Evolutionary conservation across 148 eudicot genomes (phyloP).

Genomic region (Rhododendron griersonianum): DNA sequence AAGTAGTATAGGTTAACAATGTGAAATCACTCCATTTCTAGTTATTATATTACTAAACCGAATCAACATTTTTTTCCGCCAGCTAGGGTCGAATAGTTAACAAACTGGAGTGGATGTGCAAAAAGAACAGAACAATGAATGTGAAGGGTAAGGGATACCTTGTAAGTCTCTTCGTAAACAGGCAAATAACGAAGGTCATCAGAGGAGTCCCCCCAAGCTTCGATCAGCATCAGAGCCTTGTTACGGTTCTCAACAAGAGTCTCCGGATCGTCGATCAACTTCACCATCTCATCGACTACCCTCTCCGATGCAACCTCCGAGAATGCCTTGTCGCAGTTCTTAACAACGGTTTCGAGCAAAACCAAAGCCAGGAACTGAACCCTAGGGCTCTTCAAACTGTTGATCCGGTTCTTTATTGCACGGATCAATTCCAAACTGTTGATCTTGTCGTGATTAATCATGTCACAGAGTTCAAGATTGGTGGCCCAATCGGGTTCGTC

Average conservation of each 20-base stretch:
- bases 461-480: slow-evolving; percentile 87
- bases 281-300: slow-evolving; percentile 97
- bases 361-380: slow-evolving; percentile 76
- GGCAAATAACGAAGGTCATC: slow-evolving; percentile 91
- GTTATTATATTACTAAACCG: not conserved
- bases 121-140: not conserved
- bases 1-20: not conserved
- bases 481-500: slow-evolving; percentile 93
- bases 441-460: slow-evolving; percentile 81
- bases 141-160: slow-evolving; percentile 29
- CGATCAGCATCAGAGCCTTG: slow-evolving; percentile 74
- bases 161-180: slow-evolving; percentile 94
- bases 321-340: slow-evolving; percentile 95
- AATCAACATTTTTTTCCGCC: not conserved
- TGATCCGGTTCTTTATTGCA: slow-evolving; percentile 74
- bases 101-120: not conserved
- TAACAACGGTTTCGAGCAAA: slow-evolving; percentile 85
- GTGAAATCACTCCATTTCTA: not conserved
- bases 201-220: slow-evolving; percentile 97
- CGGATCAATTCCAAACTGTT: slow-evolving; percentile 76
- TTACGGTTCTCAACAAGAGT: slow-evolving; percentile 86
- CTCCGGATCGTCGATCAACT: slow-evolving; percentile 93
- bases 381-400: slow-evolving; percentile 65
- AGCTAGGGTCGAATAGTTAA: not conserved
- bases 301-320: slow-evolving; percentile 96